Conservation (phyloP, 345 rosid genomes). For the Populus euphratica region DNA sequence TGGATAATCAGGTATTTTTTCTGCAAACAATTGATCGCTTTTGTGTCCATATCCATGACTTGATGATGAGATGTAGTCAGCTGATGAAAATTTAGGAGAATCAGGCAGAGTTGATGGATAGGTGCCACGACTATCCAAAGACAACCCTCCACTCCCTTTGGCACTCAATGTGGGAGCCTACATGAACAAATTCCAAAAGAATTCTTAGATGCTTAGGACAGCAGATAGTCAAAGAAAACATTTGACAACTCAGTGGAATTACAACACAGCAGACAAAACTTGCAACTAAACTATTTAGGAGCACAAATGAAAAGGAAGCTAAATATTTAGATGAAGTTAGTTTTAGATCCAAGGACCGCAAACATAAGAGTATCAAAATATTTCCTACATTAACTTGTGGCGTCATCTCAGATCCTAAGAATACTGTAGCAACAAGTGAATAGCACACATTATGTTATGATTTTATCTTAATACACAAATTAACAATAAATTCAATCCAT, state of each 20-base stretch:
- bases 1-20: constrained; percentile 70
- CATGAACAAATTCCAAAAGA: constrained; percentile 5
- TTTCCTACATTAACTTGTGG: not conserved
- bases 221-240: not conserved
- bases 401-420: not conserved
- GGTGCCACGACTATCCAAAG: constrained; percentile 64
- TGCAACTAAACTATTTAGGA: not conserved
- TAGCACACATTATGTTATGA: not conserved
- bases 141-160: constrained; percentile 50
- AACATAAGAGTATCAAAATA: not conserved
- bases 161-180: constrained; percentile 46
- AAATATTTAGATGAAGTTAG: not conserved
- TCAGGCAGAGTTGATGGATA: constrained; percentile 59
- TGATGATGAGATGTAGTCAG: constrained; percentile 62
- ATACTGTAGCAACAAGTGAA: not conserved
- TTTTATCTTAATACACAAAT: not conserved
- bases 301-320: not conserved
- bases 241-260: not conserved
- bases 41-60: constrained; percentile 71
- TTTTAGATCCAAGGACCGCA: not conserved
- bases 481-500: not conserved
- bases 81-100: constrained; percentile 75
- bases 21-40: constrained; percentile 62
- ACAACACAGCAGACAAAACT: not conserved
- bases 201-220: not conserved